Base-by-base conservation (phyloP, 2,329 filamentous ascomycete genomes). In the Ustulina deusta region DNA sequence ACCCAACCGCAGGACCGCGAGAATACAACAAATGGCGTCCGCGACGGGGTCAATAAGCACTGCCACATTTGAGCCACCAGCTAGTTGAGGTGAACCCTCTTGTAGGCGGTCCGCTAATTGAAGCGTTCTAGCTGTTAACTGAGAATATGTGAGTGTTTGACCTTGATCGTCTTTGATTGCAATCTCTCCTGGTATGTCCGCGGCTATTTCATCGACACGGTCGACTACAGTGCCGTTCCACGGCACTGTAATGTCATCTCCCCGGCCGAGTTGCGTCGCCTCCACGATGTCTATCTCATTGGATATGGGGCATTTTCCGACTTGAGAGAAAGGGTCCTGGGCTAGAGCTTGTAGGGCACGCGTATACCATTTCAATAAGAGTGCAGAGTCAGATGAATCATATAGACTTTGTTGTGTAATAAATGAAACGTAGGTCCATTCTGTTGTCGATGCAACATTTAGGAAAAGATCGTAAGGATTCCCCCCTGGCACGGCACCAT, bases 1-100 rank as follows among this genome's bases (percentile, higher is more conserved):
- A 0, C 79, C 80, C 27, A 79, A 38, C 0, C 63, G 5, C 61
- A 75, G 56, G 51, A 81, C 79, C 0, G 66, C 69, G 0, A 72
- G 55, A 4, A 73, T 60, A 25, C 61, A 68, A 40, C 57, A 32
- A 2, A 65, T 10, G 10, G 29, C 22, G n/a, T 69, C 66, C 10
- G 36, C 42, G 0, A 25, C 17, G 2, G 66, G 57, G 1, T 79
- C 46, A n/a, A 78, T 73, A 44, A 81, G 77, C 3, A 82, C 77
- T 0, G 69, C 76, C 6, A 83, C 74, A 0, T 58, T 49, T 6
- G 69, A 69, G 0, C 73, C 75, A 2, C 6, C 0, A 0, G 20
- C 49, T 6, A 2, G 69, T 70, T 2, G 46, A 57, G 2, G 27
- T 60, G 10, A 68, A 6, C 5, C 82, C 63, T 6, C 61, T 67